phyloP scores from a whole-genome alignment of 139 green algal species.

The Astrephomene gubernaculifera region DNA sequence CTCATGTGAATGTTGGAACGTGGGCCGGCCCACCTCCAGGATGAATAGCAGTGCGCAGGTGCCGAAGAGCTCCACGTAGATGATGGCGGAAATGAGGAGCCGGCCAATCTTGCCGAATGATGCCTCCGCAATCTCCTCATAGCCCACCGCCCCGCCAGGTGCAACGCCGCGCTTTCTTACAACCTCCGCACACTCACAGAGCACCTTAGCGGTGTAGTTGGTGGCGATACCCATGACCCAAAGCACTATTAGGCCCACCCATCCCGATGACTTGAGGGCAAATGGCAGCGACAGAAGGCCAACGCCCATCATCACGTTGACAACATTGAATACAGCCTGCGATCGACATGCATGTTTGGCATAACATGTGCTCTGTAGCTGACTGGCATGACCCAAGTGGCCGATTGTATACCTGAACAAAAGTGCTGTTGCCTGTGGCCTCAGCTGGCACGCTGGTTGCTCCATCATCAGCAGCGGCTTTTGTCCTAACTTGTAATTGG shows the following conservation, averaged over 20 bases:
- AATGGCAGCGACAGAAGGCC: slow-evolving; percentile 77
- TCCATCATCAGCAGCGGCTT: slow-evolving; percentile 17
- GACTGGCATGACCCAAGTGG: too few relatives aligned
- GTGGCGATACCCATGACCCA: slow-evolving; percentile 68
- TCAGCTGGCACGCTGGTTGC: neutral
- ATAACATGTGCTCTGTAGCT: too few relatives aligned
- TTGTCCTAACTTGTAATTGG: neutral
- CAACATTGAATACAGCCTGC: slow-evolving; percentile 57
- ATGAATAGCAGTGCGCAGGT: slow-evolving; percentile 83
- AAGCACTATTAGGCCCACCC: slow-evolving; percentile 68
- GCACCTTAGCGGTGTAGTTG: slow-evolving; percentile 74
- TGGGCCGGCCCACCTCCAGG: slow-evolving; percentile 59
- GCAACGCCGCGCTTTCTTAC: slow-evolving; percentile 41
- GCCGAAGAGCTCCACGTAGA: slow-evolving; percentile 86
- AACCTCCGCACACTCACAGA: slow-evolving; percentile 57
- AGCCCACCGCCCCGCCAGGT: slow-evolving; percentile 47
- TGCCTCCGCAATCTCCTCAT: slow-evolving; percentile 75
- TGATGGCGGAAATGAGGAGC: slow-evolving; percentile 66
- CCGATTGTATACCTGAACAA: neutral
- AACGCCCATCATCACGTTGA: slow-evolving; percentile 82
- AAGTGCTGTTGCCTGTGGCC: slow-evolving; percentile 28
- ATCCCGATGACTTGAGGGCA: slow-evolving; percentile 71
- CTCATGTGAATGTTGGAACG: too few relatives aligned
- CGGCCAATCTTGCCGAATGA: slow-evolving; percentile 72
- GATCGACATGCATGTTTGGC: too few relatives aligned